Evolutionary conservation across 805 yeast genomes (phyloP).

Genomic region (Candida glaebosa): DNA sequence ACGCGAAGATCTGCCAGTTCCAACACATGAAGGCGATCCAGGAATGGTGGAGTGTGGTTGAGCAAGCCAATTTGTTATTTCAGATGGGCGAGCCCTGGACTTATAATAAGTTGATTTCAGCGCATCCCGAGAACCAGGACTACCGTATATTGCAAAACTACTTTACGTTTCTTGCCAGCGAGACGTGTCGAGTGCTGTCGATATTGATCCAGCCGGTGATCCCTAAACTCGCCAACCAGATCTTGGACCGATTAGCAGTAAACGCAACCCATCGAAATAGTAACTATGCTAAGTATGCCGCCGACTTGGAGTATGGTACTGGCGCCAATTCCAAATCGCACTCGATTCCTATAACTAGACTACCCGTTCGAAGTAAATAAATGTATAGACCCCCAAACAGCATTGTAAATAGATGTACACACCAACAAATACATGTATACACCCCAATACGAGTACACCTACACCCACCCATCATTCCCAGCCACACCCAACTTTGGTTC

Average conservation of each 20-base stretch:
- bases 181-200: conserved; percentile 62
- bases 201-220: conserved; percentile 70
- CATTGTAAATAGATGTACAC: neutral
- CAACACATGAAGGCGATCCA: conserved; percentile 56
- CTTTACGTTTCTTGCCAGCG: conserved; percentile 64
- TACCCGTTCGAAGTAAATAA: conserved; percentile 12
- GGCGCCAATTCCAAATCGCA: conserved; percentile 49
- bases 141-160: conserved; percentile 33
- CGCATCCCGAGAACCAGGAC: conserved; percentile 14
- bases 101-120: conserved; percentile 25
- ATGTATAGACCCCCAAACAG: conserved; percentile 6
- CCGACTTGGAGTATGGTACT: conserved; percentile 59
- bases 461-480: too few species aligned
- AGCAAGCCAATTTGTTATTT: conserved; percentile 61
- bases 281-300: conserved; percentile 48
- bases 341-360: conserved; percentile 44
- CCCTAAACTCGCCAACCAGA: conserved; percentile 55
- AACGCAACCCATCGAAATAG: conserved; percentile 34
- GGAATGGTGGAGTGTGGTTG: conserved; percentile 56
- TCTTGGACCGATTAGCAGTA: conserved; percentile 67
- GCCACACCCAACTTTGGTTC: too few species aligned
- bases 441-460: too few species aligned
- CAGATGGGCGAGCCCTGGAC: conserved; percentile 80
- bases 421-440: neutral
- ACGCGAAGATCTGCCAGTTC: conserved; percentile 40